phyloP scores from a whole-genome alignment of 495 filamentous ascomycete genomes.

The Apiosordaria backusii region DNA sequence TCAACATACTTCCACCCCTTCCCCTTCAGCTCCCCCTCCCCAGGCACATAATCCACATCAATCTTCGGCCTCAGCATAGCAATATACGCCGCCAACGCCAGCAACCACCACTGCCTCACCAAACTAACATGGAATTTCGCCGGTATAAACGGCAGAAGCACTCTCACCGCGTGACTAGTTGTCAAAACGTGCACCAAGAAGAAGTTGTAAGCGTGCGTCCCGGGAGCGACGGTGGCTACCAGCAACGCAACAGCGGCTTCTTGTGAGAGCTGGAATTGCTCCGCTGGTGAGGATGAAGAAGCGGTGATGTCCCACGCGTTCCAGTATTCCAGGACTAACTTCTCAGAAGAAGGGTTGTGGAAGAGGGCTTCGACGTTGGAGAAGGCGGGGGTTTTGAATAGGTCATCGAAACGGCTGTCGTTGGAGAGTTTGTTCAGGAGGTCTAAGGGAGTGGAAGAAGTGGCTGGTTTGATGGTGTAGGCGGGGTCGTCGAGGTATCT shows the following conservation, averaged over 20 bases:
- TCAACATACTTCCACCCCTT: slow-evolving; percentile 75
- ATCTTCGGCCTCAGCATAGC: slow-evolving; percentile 68
- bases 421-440: slow-evolving; percentile 60
- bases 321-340: slow-evolving; percentile 77
- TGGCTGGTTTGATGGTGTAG: slow-evolving; percentile 54
- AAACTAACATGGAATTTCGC: slow-evolving; percentile 65
- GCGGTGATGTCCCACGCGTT: slow-evolving; percentile 67
- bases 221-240: slow-evolving; percentile 55
- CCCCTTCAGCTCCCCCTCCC: slow-evolving; percentile 58
- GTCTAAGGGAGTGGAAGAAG: slow-evolving; percentile 61
- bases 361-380: slow-evolving; percentile 67
- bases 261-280: slow-evolving; percentile 75
- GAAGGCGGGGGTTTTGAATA: slow-evolving; percentile 56
- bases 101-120: slow-evolving; percentile 83
- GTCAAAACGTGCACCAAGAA: slow-evolving; percentile 79
- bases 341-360: slow-evolving; percentile 52
- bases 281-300: slow-evolving; percentile 52
- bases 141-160: slow-evolving; percentile 76
- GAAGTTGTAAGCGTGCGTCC: slow-evolving; percentile 72
- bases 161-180: slow-evolving; percentile 79
- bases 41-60: slow-evolving; percentile 59
- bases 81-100: slow-evolving; percentile 74
- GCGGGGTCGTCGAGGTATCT: slow-evolving; percentile 72
- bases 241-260: slow-evolving; percentile 70
- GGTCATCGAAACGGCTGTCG: slow-evolving; percentile 54